A percentile compares a stretch with the other conserved stretches of the same genome.
Evolutionary conservation across 1,284 basidiomycete genomes (phyloP).

Genomic region (Exobasidium cylindrosporum): DNA sequence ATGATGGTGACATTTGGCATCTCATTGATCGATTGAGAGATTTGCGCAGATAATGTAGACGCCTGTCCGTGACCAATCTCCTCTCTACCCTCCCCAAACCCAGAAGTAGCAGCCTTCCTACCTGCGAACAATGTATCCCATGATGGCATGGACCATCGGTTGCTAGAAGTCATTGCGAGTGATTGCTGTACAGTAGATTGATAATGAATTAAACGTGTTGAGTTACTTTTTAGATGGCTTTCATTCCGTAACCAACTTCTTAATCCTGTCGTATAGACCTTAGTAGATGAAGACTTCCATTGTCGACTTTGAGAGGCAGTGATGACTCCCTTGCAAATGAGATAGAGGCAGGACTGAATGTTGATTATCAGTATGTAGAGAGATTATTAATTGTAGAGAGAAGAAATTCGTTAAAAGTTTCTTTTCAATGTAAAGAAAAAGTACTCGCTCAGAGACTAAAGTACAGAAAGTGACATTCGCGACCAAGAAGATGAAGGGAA

Average conservation of each 20-base stretch:
- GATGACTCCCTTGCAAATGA: no score
- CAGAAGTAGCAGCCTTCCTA: not conserved
- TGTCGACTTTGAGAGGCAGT: not conserved
- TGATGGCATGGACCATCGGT: not conserved
- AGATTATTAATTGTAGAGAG: no score
- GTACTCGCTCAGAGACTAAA: no score
- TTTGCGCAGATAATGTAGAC: not conserved
- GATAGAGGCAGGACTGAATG: no score
- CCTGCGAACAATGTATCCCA: slow-evolving; percentile 2
- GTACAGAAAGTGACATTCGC: no score
- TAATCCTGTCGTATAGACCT: not conserved
- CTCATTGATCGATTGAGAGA: no score
- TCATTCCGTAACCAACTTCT: not conserved
- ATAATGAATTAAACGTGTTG: not conserved
- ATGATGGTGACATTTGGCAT: not conserved
- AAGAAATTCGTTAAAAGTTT: no score
- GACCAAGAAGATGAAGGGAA: no score
- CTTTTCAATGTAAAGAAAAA: no score
- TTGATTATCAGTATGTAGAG: no score
- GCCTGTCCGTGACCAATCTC: not conserved
- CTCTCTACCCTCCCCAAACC: not conserved
- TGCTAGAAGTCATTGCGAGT: not conserved
- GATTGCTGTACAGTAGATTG: not conserved
- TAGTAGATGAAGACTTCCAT: not conserved
- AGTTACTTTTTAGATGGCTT: not conserved